phyloP scores from a whole-genome alignment of 768 basidiomycete species.

The Pleurotus salmoneostramineus region DNA sequence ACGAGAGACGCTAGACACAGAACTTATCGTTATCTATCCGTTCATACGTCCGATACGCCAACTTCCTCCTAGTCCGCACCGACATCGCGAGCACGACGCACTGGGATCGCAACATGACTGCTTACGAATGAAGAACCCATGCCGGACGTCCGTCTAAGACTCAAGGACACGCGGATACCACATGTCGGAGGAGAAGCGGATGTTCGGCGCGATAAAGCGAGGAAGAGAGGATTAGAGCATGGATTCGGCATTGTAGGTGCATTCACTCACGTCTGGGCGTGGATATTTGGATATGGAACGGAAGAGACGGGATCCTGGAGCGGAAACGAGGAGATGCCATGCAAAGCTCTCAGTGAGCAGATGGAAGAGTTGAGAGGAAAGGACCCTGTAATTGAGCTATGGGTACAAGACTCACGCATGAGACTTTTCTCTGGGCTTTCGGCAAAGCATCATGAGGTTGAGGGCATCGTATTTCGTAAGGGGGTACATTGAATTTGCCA shows the following conservation, averaged over 20 bases:
- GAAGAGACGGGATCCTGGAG: constrained; percentile 5
- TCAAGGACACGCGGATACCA: constrained; percentile 3
- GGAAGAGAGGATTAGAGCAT: background rate
- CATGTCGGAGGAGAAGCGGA: constrained; percentile 6
- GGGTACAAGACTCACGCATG: no score
- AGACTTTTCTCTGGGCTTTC: background rate
- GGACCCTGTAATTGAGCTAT: background rate
- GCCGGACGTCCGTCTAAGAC: background rate
- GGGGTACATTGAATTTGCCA: background rate
- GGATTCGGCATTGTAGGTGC: background rate
- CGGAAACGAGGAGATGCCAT: background rate
- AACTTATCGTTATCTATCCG: background rate
- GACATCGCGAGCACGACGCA: constrained; percentile 7
- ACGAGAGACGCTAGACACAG: background rate
- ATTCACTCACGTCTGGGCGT: background rate
- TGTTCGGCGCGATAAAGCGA: background rate
- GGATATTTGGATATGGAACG: background rate
- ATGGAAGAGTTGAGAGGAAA: background rate
- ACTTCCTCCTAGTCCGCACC: background rate
- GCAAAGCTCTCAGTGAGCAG: background rate
- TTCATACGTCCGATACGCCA: background rate
- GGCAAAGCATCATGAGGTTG: background rate
- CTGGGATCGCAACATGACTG: background rate
- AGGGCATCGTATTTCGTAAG: background rate
- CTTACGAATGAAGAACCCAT: background rate